Conservation (phyloP, 148 eudicot species). For the Camellia sinensis region DNA sequence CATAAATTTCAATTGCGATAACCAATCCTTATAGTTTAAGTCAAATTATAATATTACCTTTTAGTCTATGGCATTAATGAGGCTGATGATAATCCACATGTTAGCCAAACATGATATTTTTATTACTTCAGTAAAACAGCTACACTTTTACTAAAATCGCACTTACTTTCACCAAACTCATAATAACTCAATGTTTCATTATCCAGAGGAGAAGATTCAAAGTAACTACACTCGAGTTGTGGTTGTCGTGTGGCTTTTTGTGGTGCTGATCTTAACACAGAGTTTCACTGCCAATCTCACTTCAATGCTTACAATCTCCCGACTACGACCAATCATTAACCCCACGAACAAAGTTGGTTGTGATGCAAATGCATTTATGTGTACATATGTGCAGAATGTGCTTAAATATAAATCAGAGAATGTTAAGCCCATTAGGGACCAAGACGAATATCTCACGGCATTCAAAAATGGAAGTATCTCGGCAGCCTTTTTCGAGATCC, state of each 20-base stretch:
- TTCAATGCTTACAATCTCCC: constrained; percentile 29
- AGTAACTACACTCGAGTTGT: constrained; percentile 21
- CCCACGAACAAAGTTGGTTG: background rate
- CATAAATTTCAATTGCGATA: too few relatives aligned
- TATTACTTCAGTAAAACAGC: background rate
- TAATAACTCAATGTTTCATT: too few relatives aligned
- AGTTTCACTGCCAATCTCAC: constrained; percentile 33
- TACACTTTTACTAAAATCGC: too few relatives aligned
- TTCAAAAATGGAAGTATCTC: too few relatives aligned
- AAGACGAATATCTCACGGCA: background rate
- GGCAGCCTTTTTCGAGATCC: too few relatives aligned
- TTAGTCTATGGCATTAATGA: background rate
- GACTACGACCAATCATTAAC: background rate
- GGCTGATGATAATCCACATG: background rate
- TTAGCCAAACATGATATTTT: background rate
- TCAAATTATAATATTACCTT: too few relatives aligned
- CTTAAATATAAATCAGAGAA: background rate
- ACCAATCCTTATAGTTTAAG: too few relatives aligned
- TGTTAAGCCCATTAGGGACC: background rate
- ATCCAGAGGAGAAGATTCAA: background rate
- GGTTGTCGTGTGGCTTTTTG: constrained; percentile 33
- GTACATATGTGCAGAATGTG: background rate
- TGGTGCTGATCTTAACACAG: constrained; percentile 23
- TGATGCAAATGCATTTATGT: background rate
- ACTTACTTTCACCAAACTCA: too few relatives aligned